Evolutionary conservation across 2,329 filamentous ascomycete genomes (phyloP), one percentile per base, ranked within the genome.

Genomic region (Thelonectria rubi): DNA sequence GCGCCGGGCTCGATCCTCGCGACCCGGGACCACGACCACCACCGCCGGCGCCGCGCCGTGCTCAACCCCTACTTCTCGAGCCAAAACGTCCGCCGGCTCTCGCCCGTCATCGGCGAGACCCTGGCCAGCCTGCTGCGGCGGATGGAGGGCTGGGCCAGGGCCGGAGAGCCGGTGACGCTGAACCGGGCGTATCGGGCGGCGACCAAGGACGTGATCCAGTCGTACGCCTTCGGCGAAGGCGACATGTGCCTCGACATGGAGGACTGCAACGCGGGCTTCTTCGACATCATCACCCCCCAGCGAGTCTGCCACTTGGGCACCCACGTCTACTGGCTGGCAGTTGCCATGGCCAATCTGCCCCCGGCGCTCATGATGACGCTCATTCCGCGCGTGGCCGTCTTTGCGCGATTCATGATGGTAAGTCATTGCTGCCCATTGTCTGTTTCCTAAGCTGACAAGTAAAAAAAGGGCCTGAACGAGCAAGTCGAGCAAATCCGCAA

Each of bases 211-310:
- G 60, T 70, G 2, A 70, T 70, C 15, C 58, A 65, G 17, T 30
- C 55, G 2, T 70, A 69, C 43, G 62, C 65, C 0, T 53, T 70
- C 7, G 70, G 70, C 2, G 64, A 68, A 3, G 70, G 69, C 12
- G 54, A 60, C 12, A 72, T 64, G 42, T 74, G 66, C 49, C 71
- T 75, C 1, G 64, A 73, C 18, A 72, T 71, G 68, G 67, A 72
- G 15, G 68, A 76, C 47, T 74, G 65, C 50, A 73, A 73, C 24
- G 64, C 65, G 1, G 59, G 54, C 1, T 75, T 75, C 56, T 73
- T 74, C 49, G 65, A 69, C 15, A 34, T 68, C 10, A 53, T 72
- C 8, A 54, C 34, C 10, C 65, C 69, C 1, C 43, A 63, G 12
- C 14, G 54, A 1, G 24, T 69, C 14, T 52, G 46, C 12, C 69